Evolutionary conservation across 306 rosid species (phyloP).

Genomic region (Citrullus colocynthis): DNA sequence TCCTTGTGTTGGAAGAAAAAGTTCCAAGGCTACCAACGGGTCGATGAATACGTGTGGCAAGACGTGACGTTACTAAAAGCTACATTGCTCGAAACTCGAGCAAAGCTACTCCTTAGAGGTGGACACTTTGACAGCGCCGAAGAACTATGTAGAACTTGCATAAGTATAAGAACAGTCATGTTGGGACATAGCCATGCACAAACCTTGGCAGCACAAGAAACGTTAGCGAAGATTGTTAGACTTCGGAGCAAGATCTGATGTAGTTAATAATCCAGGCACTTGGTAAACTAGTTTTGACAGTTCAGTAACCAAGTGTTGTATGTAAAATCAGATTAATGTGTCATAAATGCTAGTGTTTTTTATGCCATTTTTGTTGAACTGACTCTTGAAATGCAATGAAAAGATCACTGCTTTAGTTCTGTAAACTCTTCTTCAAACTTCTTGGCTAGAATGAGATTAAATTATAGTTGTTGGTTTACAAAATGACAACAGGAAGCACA

Average conservation of each 20-base stretch:
- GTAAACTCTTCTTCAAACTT: background rate
- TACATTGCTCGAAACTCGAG: conserved; percentile 70
- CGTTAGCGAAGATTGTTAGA: conserved; percentile 67
- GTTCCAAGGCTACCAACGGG: conserved; percentile 44
- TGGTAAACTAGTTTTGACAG: conserved; percentile 5
- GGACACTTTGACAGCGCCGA: conserved; percentile 65
- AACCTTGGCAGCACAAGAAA: conserved; percentile 81
- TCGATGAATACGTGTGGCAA: conserved; percentile 85
- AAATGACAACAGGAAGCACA: background rate
- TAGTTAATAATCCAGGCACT: background rate
- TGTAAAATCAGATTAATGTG: background rate
- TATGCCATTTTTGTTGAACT: background rate
- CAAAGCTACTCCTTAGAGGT: conserved; percentile 62
- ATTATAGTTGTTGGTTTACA: background rate
- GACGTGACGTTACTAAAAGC: conserved; percentile 80
- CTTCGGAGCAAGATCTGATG: conserved; percentile 63
- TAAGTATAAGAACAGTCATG: conserved; percentile 84
- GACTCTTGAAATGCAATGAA: background rate
- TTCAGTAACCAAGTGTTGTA: background rate
- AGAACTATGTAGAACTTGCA: conserved; percentile 74
- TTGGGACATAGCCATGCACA: conserved; percentile 72
- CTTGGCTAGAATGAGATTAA: background rate
- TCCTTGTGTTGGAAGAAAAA: conserved; percentile 76
- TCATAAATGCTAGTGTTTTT: background rate
- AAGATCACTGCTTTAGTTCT: background rate